These are phyloP conservation scores for Physocladia obscura DNA, from an alignment of 192 early-diverging fungal species.

Conservation along the genomic window DNA sequence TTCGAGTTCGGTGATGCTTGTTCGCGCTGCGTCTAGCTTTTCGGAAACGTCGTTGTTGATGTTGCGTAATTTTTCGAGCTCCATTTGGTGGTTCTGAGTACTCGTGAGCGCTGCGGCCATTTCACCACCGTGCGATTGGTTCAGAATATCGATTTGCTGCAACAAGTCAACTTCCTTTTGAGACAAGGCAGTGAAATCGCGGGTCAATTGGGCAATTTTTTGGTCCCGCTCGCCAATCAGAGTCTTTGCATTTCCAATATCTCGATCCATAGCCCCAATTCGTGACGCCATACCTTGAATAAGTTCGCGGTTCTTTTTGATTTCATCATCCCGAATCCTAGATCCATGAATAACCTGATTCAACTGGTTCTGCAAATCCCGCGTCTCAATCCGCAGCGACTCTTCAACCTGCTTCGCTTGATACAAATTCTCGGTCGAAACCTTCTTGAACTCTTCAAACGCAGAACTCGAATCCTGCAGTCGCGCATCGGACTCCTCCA, in stretches of 20 bases:
- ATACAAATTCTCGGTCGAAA: constrained; percentile 23
- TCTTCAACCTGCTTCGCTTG: constrained; percentile 17
- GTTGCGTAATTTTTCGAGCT: constrained; percentile 14
- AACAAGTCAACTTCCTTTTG: constrained; percentile 13
- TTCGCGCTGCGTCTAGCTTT: background rate
- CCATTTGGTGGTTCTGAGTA: constrained; percentile 19
- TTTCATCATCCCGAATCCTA: constrained; percentile 20
- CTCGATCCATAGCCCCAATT: constrained; percentile 24
- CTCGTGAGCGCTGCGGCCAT: constrained; percentile 16
- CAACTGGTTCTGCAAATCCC: constrained; percentile 20
- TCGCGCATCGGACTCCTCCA: constrained; percentile 18
- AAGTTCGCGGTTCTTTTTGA: constrained; percentile 30
- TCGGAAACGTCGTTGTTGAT: background rate
- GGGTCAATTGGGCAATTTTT: background rate
- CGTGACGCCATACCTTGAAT: constrained; percentile 27
- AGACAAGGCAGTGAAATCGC: background rate
- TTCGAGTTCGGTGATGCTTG: background rate
- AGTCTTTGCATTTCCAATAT: constrained; percentile 14
- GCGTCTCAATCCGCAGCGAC: constrained; percentile 8
- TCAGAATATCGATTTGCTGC: constrained; percentile 11
- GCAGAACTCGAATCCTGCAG: background rate
- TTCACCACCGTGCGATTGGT: constrained; percentile 27
- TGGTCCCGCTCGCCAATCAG: constrained; percentile 19
- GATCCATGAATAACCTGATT: constrained; percentile 18
- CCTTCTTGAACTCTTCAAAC: constrained; percentile 27